A percentile compares a stretch with the other conserved stretches of the same genome.
phyloP scores from a whole-genome alignment of 202 grass and related monocot genomes.

The Schoenoplectus tabernaemontani region DNA sequence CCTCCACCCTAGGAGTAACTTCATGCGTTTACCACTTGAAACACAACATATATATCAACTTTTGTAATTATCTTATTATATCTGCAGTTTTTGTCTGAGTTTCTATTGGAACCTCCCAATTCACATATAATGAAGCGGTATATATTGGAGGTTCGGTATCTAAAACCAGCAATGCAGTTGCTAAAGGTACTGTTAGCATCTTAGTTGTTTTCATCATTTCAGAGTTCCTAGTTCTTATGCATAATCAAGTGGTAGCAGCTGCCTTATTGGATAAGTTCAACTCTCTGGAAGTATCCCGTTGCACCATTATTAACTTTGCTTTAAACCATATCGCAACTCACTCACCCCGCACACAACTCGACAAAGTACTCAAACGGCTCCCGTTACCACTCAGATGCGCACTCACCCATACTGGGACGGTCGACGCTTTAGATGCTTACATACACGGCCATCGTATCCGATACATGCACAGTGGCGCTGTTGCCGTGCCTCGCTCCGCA shows the following conservation, averaged over 20 bases:
- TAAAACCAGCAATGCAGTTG: conserved; percentile 68
- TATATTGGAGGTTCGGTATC: conserved; percentile 78
- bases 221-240: neutral
- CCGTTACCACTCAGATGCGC: no score
- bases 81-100: conserved; percentile 92
- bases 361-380: no score
- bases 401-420: no score
- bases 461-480: no score
- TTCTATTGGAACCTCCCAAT: conserved; percentile 86
- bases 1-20: no score
- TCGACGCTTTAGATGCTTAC: no score
- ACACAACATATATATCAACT: neutral
- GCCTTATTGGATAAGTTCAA: neutral
- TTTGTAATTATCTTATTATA: conserved; percentile 6
- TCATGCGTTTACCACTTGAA: neutral
- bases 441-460: no score
- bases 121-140: conserved; percentile 96
- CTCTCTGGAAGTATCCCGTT: neutral
- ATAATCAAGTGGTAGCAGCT: neutral
- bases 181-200: conserved; percentile 59
- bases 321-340: no score
- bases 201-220: neutral
- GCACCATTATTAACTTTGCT: no score
- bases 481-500: no score
- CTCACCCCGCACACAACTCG: no score